A percentile compares a stretch with the other conserved stretches of the same genome.
Conservation (phyloP, 208 protist genomes). For the Crithidia thermophila region DNA sequence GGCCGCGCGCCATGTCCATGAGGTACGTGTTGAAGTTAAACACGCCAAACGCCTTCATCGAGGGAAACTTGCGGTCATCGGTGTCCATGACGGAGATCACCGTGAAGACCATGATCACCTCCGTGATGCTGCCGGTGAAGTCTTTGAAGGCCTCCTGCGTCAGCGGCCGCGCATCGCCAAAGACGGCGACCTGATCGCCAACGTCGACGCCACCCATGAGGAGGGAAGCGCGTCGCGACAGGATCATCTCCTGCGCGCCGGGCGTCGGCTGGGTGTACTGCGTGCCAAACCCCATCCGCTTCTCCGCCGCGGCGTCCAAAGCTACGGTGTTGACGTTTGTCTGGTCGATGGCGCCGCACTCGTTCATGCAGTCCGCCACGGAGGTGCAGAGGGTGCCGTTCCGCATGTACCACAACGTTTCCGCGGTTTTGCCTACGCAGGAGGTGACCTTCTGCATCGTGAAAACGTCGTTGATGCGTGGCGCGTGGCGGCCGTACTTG, state of each 20-base stretch:
- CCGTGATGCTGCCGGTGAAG: background rate
- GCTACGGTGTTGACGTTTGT: conserved; percentile 5
- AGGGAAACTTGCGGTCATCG: conserved; percentile 36
- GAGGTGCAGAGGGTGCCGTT: conserved; percentile 1
- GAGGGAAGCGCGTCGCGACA: conserved; percentile 20
- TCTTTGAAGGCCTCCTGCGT: conserved; percentile 20
- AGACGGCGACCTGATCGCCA: conserved; percentile 41
- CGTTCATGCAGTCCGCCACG: conserved; percentile 9
- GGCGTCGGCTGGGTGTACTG: conserved; percentile 13
- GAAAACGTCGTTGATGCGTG: conserved; percentile 30
- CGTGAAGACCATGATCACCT: conserved; percentile 32
- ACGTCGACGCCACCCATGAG: conserved; percentile 24
- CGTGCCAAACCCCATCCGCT: conserved; percentile 42
- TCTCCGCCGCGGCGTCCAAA: conserved; percentile 34
- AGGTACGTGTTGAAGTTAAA: conserved; percentile 33
- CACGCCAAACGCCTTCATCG: conserved; percentile 26
- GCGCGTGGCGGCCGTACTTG: conserved; percentile 33
- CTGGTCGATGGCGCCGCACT: conserved; percentile 1
- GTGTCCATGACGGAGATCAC: conserved; percentile 27
- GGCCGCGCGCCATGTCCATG: conserved; percentile 27
- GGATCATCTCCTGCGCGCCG: conserved; percentile 11
- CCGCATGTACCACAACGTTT: conserved; percentile 18
- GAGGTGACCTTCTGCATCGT: background rate
- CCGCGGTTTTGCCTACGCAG: conserved; percentile 14
- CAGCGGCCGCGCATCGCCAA: conserved; percentile 7